Evolutionary conservation across 2,329 filamentous ascomycete genomes (phyloP).

Genomic region (Eutypella sp.): DNA sequence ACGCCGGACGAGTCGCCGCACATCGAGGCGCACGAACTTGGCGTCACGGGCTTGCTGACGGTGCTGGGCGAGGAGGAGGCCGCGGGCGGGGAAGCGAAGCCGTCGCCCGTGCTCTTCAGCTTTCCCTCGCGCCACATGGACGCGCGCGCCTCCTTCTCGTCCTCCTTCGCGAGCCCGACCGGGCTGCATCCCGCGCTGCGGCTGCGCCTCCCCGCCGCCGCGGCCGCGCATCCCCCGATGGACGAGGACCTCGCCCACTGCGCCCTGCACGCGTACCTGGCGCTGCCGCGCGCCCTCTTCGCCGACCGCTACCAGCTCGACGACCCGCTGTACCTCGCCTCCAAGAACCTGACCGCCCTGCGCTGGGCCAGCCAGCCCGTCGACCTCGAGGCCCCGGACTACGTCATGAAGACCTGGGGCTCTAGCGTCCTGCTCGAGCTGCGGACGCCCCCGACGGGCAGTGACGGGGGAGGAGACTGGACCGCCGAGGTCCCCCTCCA

Average conservation of each 20-base stretch:
- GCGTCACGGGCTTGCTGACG: conserved; percentile 71
- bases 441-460: conserved; percentile 42
- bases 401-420: conserved; percentile 72
- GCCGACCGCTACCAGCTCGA: conserved; percentile 81
- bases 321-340: conserved; percentile 70
- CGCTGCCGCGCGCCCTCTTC: conserved; percentile 76
- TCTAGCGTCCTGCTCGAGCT: conserved; percentile 73
- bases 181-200: conserved; percentile 81
- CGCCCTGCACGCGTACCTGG: conserved; percentile 72
- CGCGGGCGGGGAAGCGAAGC: conserved; percentile 54
- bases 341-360: conserved; percentile 70
- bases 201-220: conserved; percentile 54
- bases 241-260: conserved; percentile 44
- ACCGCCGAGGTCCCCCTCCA: conserved; percentile 74
- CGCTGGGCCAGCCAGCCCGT: conserved; percentile 69
- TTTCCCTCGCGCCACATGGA: conserved; percentile 76
- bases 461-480: conserved; percentile 44
- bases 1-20: conserved; percentile 55
- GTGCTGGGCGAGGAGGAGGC: conserved; percentile 66
- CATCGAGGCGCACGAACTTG: conserved; percentile 67
- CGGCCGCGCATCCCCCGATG: conserved; percentile 41
- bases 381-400: conserved; percentile 87
- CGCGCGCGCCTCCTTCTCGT: conserved; percentile 51
- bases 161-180: conserved; percentile 62
- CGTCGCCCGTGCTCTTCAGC: conserved; percentile 74